phyloP scores from a whole-genome alignment of 1,284 basidiomycete genomes.

The Melampsora occidentalis region DNA sequence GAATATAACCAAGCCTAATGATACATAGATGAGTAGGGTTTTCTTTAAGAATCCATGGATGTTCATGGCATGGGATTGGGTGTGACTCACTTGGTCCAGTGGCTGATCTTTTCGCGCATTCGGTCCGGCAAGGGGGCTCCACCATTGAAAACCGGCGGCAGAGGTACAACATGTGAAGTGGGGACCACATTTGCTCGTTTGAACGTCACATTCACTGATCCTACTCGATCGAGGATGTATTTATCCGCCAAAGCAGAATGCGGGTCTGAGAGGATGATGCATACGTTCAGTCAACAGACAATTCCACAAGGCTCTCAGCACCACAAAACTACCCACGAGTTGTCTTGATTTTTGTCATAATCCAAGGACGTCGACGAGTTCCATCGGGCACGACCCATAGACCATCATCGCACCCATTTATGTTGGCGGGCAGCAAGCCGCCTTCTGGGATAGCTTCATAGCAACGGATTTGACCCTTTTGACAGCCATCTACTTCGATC shows the following conservation, averaged over 20 bases:
- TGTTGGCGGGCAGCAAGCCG: conserved; percentile 15
- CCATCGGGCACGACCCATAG: conserved; percentile 43
- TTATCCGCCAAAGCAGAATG: conserved; percentile 43
- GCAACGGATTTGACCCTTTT: conserved; percentile 39
- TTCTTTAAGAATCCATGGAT: neutral
- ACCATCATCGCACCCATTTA: conserved; percentile 33
- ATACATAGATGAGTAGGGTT: too few species aligned
- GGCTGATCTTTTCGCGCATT: conserved; percentile 36
- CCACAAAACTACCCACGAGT: conserved; percentile 22
- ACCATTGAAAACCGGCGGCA: conserved; percentile 33
- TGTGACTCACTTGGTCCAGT: conserved; percentile 38
- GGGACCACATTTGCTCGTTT: conserved; percentile 35
- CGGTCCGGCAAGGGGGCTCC: conserved; percentile 38
- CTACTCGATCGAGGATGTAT: conserved; percentile 37
- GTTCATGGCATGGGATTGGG: neutral
- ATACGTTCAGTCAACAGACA: neutral
- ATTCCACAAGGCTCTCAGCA: too few species aligned
- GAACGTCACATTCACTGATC: conserved; percentile 31
- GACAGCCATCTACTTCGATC: conserved; percentile 41
- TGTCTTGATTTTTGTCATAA: conserved; percentile 41
- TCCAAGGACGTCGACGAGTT: conserved; percentile 41
- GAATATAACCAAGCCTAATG: conserved; percentile 32
- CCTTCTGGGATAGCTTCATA: conserved; percentile 27
- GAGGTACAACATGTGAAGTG: conserved; percentile 33
- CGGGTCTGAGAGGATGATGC: conserved; percentile 19